phyloP scores from a whole-genome alignment of 371 early-diverging fungal species.

The Cokeromyces recurvatus region DNA sequence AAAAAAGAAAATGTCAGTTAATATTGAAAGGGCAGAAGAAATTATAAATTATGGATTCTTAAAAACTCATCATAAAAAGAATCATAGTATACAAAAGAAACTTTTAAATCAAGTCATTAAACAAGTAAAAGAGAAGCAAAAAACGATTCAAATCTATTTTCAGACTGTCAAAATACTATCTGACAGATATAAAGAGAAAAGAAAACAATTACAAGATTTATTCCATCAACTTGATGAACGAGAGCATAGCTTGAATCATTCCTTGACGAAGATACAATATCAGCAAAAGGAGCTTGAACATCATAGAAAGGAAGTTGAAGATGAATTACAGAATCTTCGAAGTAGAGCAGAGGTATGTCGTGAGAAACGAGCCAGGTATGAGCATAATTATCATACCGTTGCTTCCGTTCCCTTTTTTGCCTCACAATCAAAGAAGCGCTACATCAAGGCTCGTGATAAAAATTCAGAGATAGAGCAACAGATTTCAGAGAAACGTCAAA shows the following conservation, averaged over 20 bases:
- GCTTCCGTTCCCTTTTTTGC: slow-evolving; percentile 28
- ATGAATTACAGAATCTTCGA: slow-evolving; percentile 3
- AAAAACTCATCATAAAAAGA: background rate
- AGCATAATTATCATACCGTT: slow-evolving; percentile 22
- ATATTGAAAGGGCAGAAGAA: slow-evolving; percentile 13
- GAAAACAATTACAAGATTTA: background rate
- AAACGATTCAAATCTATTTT: slow-evolving; percentile 1
- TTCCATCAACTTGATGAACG: slow-evolving; percentile 7
- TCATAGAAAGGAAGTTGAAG: slow-evolving; percentile 12
- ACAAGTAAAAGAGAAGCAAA: slow-evolving; percentile 1
- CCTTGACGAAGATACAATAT: slow-evolving; percentile 5
- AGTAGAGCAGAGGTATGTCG: slow-evolving; percentile 17
- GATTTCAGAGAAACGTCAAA: slow-evolving; percentile 25
- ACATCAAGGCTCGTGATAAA: slow-evolving; percentile 33
- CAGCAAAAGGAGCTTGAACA: slow-evolving; percentile 15
- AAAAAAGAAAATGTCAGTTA: slow-evolving; percentile 12
- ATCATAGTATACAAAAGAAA: background rate
- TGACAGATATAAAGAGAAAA: background rate
- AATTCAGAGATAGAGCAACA: slow-evolving; percentile 32
- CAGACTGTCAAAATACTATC: slow-evolving; percentile 3
- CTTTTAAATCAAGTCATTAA: slow-evolving; percentile 6
- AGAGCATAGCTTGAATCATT: slow-evolving; percentile 11
- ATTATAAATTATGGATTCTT: slow-evolving; percentile 1
- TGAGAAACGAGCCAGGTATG: slow-evolving; percentile 20
- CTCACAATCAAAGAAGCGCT: slow-evolving; percentile 24